Evolutionary conservation across 805 yeast genomes (phyloP), one percentile per base, ranked within the genome.

Genomic region (Cyberlindnera xishuangbannaensis): DNA sequence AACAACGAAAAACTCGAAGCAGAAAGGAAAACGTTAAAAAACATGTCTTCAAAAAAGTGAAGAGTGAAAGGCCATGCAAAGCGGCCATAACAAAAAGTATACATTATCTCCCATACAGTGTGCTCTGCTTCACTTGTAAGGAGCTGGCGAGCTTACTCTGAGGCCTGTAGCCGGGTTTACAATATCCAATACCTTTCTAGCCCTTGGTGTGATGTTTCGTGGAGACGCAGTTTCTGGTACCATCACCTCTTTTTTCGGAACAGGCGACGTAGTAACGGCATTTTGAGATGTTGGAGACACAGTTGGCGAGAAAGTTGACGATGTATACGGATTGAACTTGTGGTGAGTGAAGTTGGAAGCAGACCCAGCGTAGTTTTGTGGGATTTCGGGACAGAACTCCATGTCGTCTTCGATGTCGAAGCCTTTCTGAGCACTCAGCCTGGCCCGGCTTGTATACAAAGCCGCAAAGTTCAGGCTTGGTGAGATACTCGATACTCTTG

Each of bases 291-390:
- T 59, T 37, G 68, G 69, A 12, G 66, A 62, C 8, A 55, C 55
- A 18, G 49, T 54, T 27, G 85, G 84, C 21, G 76, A 71, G 48
- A 78, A 78, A 16, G 76, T 68, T 28, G 72, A 59, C 2, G 83
- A 76, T 3, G 83, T 76, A 51, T 78, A 77, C 5, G 85, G 84
- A 51, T 78, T 78, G 59, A 77, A 78, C 53, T 69, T 76, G 48
- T 68, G 70, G 39, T 58, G 54, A 3, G 54, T 48, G 35, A 47
- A 49, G 27, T 38, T 34, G 12, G 25, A 30, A 10, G 11, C 17
- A n/a, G 20, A 20, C 12, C 21, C 25, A 12, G 30, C 10, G 18
- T 27, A 25, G 55, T 49, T 10, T 40, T 43, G 36, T 21, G 45
- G 31, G 14, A 33, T 33, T 28, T 38, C 80, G 2, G 83, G 83